Conservation (phyloP, 306 rosid genomes). For the Argentina anserina region DNA sequence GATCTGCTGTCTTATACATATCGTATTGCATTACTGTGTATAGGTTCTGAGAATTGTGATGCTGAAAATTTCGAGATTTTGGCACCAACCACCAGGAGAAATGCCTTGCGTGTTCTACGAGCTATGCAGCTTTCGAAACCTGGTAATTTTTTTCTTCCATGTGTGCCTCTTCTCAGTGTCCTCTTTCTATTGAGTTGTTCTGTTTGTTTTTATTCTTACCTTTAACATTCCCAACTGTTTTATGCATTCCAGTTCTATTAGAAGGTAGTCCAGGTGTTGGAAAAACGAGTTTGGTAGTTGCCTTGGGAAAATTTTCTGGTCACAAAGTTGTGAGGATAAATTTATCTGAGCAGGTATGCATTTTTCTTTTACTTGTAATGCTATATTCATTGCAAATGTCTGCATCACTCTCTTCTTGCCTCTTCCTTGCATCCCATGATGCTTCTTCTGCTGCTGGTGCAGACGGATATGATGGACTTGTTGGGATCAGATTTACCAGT, state of each 20-base stretch:
- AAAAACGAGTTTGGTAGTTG: conserved; percentile 88
- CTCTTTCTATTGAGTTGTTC: conserved; percentile 6
- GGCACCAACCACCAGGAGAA: conserved; percentile 78
- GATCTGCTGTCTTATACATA: neutral
- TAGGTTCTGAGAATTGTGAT: conserved; percentile 51
- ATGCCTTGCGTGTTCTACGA: conserved; percentile 76
- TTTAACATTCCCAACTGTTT: conserved; percentile 18
- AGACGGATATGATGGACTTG: conserved; percentile 98
- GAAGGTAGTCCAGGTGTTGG: conserved; percentile 99
- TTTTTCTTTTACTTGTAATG: neutral
- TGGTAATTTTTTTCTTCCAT: conserved; percentile 36
- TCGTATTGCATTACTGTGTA: neutral
- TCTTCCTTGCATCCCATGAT: neutral
- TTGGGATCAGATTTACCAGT: conserved; percentile 91
- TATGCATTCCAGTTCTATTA: conserved; percentile 60
- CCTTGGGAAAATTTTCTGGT: conserved; percentile 75
- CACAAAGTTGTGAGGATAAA: conserved; percentile 85
- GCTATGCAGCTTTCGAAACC: conserved; percentile 97
- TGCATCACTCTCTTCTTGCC: neutral
- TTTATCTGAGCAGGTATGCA: conserved; percentile 85
- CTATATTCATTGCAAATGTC: neutral
- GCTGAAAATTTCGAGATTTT: conserved; percentile 59
- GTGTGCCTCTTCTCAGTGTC: neutral
- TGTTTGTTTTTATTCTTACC: neutral
- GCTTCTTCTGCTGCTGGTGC: conserved; percentile 27